Evolutionary conservation across 139 green algal species (phyloP), one percentile per base, ranked within the genome.

Genomic region (Chlamydomonas sphaeroides): DNA sequence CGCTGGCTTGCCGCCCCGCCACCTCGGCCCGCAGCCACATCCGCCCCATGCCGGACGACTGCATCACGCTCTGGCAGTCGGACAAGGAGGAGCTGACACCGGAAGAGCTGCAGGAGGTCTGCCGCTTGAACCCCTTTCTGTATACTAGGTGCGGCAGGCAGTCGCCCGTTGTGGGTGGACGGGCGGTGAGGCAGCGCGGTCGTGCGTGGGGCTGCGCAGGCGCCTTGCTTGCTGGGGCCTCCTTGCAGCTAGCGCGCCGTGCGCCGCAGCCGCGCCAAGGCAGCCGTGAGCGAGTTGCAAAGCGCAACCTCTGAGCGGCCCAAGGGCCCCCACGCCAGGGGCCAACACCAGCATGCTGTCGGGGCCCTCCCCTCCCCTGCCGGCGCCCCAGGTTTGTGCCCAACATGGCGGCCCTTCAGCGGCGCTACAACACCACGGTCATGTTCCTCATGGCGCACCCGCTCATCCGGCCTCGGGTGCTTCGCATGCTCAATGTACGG

Each of bases 401-500:
- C 10, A 79, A 79, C 33, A 1, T 79, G 23, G 35, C 28, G 26
- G 28, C 51, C 18, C 36, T 79, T 5, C 28, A 56, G 21, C 15
- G 36, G 38, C 28, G 15, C 4, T 68, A 69, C 36, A 56, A 68
- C 72, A 68, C 38, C 21, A 59, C 20, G 6, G n/a, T 25, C 25
- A 38, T 79, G 14, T 79, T 79, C 14, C 32, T 79, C 26, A 68
- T 79, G 72, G 51, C 72, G 15, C 72, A 79, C 36, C 72, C 72
- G 10, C 15, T n/a, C 28, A 68, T 79, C 28, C 72, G 72, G 38
- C 56, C 56, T 14, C 72, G 72, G 1, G 72, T 79, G 36, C 36
- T 33, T 38, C 11, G 39, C 14, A 79, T 79, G 72, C 72, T 62
- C 25, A n/a, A 62, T 79, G 28, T 7, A 79, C 56, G 72, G 57